Percentiles rank a stretch among this genome's conserved stretches.
Evolutionary conservation across 2,329 filamentous ascomycete genomes (phyloP).

Genomic region (Beauveria brongniartii): DNA sequence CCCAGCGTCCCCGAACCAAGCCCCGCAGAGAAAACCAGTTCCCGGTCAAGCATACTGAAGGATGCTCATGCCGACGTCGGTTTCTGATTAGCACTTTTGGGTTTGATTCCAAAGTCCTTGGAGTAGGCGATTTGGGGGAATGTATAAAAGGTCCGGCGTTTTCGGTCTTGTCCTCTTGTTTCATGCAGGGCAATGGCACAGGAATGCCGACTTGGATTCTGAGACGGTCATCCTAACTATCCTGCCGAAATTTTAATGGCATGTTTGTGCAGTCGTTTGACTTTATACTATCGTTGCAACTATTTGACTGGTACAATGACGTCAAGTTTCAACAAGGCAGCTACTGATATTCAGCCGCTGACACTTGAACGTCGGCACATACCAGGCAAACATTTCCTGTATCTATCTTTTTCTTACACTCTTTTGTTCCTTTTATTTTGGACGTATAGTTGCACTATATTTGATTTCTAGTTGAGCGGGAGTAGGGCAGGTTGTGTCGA

Average conservation of each 20-base stretch:
- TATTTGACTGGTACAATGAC: neutral
- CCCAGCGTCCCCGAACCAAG: slow-evolving; percentile 24
- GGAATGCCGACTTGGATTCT: neutral
- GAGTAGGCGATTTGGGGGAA: slow-evolving; percentile 1
- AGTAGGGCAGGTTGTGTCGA: slow-evolving; percentile 3
- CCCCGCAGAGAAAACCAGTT: slow-evolving; percentile 40
- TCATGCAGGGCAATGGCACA: neutral
- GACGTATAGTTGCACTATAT: neutral
- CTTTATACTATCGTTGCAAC: neutral
- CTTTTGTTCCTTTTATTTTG: neutral
- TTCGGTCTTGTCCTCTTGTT: slow-evolving; percentile 14
- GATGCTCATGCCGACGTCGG: slow-evolving; percentile 2
- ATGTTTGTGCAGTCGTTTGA: neutral
- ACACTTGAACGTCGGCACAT: slow-evolving; percentile 10
- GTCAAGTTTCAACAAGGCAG: slow-evolving; percentile 11
- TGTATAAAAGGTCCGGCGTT: slow-evolving; percentile 19
- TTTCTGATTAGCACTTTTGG: slow-evolving; percentile 4
- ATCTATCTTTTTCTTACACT: slow-evolving; percentile 12
- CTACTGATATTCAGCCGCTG: slow-evolving; percentile 19
- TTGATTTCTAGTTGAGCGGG: slow-evolving; percentile 9
- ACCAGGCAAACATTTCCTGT: slow-evolving; percentile 4
- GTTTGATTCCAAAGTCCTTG: neutral
- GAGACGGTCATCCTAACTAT: neutral
- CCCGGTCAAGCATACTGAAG: slow-evolving; percentile 44
- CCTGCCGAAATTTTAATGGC: slow-evolving; percentile 17